phyloP scores from a whole-genome alignment of 225 moss, liverwort and hornwort genomes.

The Sphagnum tenellum region DNA sequence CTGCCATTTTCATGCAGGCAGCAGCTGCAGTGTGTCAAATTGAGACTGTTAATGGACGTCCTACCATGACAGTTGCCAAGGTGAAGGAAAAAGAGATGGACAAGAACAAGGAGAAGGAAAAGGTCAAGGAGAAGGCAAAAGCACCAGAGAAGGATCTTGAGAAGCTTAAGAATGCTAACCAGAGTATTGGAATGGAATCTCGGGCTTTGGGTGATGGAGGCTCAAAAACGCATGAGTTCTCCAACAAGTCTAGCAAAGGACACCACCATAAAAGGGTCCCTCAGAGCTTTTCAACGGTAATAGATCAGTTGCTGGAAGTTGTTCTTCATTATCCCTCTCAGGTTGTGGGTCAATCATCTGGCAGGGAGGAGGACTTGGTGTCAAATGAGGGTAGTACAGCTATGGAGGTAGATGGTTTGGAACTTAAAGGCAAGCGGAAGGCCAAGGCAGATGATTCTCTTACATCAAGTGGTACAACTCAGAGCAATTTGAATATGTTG shows the following conservation, averaged over 20 bases:
- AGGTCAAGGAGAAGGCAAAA: conserved; percentile 26
- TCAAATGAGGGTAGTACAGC: conserved; percentile 50
- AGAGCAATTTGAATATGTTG: conserved; percentile 32
- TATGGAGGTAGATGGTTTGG: conserved; percentile 79
- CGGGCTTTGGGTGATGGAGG: conserved; percentile 21
- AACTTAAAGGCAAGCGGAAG: conserved; percentile 74
- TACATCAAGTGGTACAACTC: conserved; percentile 25
- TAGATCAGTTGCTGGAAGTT: conserved; percentile 84
- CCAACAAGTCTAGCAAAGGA: conserved; percentile 51
- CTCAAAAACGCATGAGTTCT: conserved; percentile 44
- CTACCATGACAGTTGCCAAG: conserved; percentile 72
- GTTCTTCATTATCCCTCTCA: conserved; percentile 74
- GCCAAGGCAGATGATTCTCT: conserved; percentile 61
- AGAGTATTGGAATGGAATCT: conserved; percentile 8
- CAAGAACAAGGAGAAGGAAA: conserved; percentile 37
- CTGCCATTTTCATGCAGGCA: conserved; percentile 88
- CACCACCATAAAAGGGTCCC: conserved; percentile 81
- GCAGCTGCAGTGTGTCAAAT: conserved; percentile 72
- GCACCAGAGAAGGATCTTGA: conserved; percentile 29
- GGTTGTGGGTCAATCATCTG: conserved; percentile 17
- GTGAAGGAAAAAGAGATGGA: conserved; percentile 65
- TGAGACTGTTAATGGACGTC: conserved; percentile 68
- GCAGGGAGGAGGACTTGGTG: conserved; percentile 41
- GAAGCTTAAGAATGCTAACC: conserved; percentile 6
- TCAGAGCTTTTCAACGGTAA: conserved; percentile 79